Base-by-base conservation (phyloP, 1,284 basidiomycete species). In the Cutaneotrichosporon cutaneum region DNA sequence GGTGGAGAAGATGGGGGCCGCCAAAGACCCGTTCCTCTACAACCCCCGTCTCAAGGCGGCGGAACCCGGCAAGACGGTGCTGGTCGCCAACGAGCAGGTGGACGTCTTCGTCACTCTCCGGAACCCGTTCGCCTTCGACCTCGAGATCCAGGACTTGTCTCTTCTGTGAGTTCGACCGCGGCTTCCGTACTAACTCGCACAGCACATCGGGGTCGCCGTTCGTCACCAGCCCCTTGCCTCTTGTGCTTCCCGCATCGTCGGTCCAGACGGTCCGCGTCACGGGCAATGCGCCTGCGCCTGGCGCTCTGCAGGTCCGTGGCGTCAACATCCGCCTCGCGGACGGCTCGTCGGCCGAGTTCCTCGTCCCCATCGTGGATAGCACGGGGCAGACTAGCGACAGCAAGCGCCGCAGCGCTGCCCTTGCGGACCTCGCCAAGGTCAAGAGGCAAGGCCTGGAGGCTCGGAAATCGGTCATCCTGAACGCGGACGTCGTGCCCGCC, bases 51-150 rank as follows among this genome's bases (percentile, higher is more conserved):
- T 77, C 42, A 88, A 77, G 57, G 69, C 85, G 69, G 79, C 83
- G 3, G 77, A 81, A 47, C 78, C 80, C 45, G 82, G 81, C 35
- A 86, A 88, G 82, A 82, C 83, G 1, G 74, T 89, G 10, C 83
- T 94, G 4, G 89, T 95, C 2, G 89, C 91, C 73, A 89, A 89
- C 66, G 95, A 99, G 77, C 77, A 80, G 4, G 81, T 93, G 21
- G 90, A 95, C 68, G 85, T 97, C 66, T 83, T 88, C 30, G 83
- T 97, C 32, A 89, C 89, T 11, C 80, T 99, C n/a, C 85, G 87
- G 63, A 99, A 99, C 73, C 90, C 92, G 0, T 95, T 90, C 72
- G 85, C 90, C 1, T 93, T 98, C 75, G 90, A 94, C 63, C 82
- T 99, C 11, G 92, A 96, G 63, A 77, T 98, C 27, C 86, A 90